These are phyloP conservation scores for Neoscytalidium dimidiatum DNA, from an alignment of 2,329 filamentous ascomycete species.

Conservation along the genomic window DNA sequence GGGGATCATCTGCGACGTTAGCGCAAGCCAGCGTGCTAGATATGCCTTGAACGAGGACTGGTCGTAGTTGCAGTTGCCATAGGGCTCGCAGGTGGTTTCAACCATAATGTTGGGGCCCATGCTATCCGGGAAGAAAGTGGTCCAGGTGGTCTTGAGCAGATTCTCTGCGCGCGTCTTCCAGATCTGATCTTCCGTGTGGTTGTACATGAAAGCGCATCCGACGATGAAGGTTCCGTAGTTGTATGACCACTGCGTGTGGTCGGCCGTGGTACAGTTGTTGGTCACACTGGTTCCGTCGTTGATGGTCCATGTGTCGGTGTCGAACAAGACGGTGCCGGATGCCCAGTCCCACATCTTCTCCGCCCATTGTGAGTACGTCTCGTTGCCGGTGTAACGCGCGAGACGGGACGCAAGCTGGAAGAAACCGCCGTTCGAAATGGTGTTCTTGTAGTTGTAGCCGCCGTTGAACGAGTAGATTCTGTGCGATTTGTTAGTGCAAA, in stretches of 20 bases:
- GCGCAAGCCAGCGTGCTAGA: slow-evolving; percentile 65
- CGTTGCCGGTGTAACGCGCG: slow-evolving; percentile 38
- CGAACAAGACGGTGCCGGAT: slow-evolving; percentile 57
- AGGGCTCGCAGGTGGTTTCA: slow-evolving; percentile 68
- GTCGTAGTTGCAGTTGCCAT: slow-evolving; percentile 65
- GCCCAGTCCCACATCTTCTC: slow-evolving; percentile 40
- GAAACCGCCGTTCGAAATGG: slow-evolving; percentile 55
- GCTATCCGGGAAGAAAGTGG: slow-evolving; percentile 58
- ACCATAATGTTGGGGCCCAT: slow-evolving; percentile 60
- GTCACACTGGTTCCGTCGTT: slow-evolving; percentile 49
- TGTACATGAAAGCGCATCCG: slow-evolving; percentile 65
- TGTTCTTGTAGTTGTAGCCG: slow-evolving; percentile 54
- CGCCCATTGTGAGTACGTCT: slow-evolving; percentile 67
- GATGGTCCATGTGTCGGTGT: slow-evolving; percentile 52
- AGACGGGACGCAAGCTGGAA: slow-evolving; percentile 51
- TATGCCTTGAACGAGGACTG: slow-evolving; percentile 74
- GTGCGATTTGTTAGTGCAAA: background rate
- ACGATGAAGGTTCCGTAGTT: slow-evolving; percentile 67
- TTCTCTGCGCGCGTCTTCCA: slow-evolving; percentile 58
- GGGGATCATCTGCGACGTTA: slow-evolving; percentile 64
- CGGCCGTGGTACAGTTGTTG: slow-evolving; percentile 53
- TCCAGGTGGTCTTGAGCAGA: slow-evolving; percentile 49
- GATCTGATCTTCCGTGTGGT: slow-evolving; percentile 54
- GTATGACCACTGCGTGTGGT: slow-evolving; percentile 64
- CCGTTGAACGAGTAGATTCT: slow-evolving; percentile 48